A percentile compares a stretch with the other conserved stretches of the same genome.
These are phyloP conservation scores for Limnanthes douglasii DNA, from an alignment of 345 rosid species.

Conservation along the genomic window DNA sequence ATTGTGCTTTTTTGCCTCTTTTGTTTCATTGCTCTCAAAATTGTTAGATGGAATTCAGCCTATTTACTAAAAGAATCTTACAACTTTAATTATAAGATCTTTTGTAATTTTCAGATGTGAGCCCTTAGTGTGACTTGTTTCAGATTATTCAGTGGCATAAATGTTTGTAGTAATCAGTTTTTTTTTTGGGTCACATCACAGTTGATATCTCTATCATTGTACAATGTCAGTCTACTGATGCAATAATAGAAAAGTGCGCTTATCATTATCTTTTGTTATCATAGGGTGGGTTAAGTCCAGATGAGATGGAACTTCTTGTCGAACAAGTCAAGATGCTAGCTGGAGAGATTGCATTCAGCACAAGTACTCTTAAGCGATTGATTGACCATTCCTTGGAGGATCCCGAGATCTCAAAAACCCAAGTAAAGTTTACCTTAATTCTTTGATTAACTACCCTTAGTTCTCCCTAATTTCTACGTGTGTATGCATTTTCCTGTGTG, in stretches of 20 bases:
- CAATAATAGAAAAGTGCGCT: not conserved
- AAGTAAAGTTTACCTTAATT: conserved; percentile 23
- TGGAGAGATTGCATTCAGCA: conserved; percentile 89
- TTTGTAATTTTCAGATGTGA: not conserved
- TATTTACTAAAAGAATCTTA: too few species aligned
- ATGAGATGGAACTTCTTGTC: conserved; percentile 92
- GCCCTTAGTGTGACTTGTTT: not conserved
- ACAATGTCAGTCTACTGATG: not conserved
- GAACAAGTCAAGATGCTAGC: conserved; percentile 99
- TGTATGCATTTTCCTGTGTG: too few species aligned
- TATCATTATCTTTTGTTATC: conserved; percentile 4
- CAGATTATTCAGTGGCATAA: not conserved
- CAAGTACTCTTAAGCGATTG: conserved; percentile 89
- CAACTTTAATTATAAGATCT: not conserved
- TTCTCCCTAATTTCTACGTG: not conserved
- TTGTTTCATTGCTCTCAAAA: not conserved
- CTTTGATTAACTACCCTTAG: not conserved
- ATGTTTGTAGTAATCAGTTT: not conserved
- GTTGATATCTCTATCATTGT: too few species aligned
- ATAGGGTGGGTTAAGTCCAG: conserved; percentile 68
- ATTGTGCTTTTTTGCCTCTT: not conserved
- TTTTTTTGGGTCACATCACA: not conserved
- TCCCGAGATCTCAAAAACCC: conserved; percentile 71
- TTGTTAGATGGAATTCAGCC: too few species aligned
- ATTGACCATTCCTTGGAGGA: conserved; percentile 79